Base-by-base conservation (phyloP, 768 basidiomycete genomes). In the Amanita pseudoporphyria region DNA sequence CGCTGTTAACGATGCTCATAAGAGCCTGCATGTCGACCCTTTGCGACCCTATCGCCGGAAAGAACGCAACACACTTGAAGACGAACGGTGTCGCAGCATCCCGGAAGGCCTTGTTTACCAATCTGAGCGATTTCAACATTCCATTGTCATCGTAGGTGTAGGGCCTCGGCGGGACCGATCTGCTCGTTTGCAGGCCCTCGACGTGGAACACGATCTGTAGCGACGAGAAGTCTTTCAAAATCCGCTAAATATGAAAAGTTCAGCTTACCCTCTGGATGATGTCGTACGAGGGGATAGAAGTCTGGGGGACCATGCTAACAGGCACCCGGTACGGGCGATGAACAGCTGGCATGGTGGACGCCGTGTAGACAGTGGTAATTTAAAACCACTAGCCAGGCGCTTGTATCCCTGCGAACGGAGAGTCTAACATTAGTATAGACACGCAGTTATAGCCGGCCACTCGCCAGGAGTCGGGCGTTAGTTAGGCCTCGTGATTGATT, bases 1-100 rank as follows among this genome's bases (percentile, higher is more conserved):
- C 33, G 16, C 45, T 47, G 35, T 47, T 47, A 13, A 47, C 24
- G 26, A 47, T 47, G 14, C 35, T 37, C 45, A 47, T 47, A 9
- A 47, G 22, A 26, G 21, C 22, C 35, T 47, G 45, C 22, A 47
- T 37, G 35, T 47, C 45, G 21, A 24, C 35, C 22, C 22, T 26
- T 21, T 22, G 13, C 3, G 45, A 35, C 14, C 35, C 12, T 5
- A 26, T 14, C 22, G 33, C 32, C 4, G 45, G 45, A 14, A 47
- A 47, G 35, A 47, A 47, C 7, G 45, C 45, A 38, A 47, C n/a
- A 10, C 22, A 18, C 26, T 37, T 36, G 45, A 47, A 47, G 6
- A 47, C 45, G 24, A 24, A 21, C 6, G 45, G 35, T 2, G 45
- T 37, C 5, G 24, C 45, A 22, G 45, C 45, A 33, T 47, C 24